These are phyloP conservation scores for Diaporthe australafricana DNA, from an alignment of 2,329 filamentous ascomycete species.

Conservation along the genomic window DNA sequence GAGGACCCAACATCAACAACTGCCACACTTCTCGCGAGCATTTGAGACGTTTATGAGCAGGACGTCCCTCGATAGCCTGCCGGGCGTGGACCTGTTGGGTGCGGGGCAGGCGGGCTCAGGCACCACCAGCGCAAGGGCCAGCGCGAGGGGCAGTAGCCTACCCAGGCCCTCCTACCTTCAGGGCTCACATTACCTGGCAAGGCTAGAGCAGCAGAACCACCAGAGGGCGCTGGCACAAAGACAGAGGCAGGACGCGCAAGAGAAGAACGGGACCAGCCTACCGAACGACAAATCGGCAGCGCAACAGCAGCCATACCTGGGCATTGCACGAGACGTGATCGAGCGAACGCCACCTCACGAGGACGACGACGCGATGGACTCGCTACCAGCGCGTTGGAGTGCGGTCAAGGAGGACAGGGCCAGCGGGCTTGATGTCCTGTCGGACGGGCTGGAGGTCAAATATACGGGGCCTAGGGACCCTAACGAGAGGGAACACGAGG, in stretches of 20 bases:
- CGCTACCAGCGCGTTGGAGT: conserved; percentile 86
- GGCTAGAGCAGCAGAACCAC: conserved; percentile 77
- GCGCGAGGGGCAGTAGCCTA: conserved; percentile 61
- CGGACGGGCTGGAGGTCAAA: conserved; percentile 79
- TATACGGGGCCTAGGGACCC: conserved; percentile 60
- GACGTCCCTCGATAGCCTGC: conserved; percentile 39
- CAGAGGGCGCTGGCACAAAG: conserved; percentile 65
- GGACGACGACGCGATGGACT: conserved; percentile 69
- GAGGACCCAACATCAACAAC: conserved; percentile 46
- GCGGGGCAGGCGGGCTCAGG: conserved; percentile 36
- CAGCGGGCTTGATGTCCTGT: conserved; percentile 77
- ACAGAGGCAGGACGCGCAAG: conserved; percentile 57
- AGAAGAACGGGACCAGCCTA: conserved; percentile 63
- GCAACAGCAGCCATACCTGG: conserved; percentile 68
- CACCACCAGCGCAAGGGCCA: conserved; percentile 26
- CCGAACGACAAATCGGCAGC: conserved; percentile 67
- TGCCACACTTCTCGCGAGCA: conserved; percentile 63
- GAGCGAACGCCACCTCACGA: conserved; percentile 75
- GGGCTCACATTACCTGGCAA: conserved; percentile 81
- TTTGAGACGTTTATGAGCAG: conserved; percentile 61
- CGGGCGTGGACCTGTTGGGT: conserved; percentile 41
- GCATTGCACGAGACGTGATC: conserved; percentile 85
- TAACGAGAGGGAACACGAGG: conserved; percentile 75
- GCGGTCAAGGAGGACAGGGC: conserved; percentile 75
- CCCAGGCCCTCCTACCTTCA: conserved; percentile 88